Base-by-base conservation (phyloP, 192 early-diverging fungal species). In the Glomus cerebriforme region DNA sequence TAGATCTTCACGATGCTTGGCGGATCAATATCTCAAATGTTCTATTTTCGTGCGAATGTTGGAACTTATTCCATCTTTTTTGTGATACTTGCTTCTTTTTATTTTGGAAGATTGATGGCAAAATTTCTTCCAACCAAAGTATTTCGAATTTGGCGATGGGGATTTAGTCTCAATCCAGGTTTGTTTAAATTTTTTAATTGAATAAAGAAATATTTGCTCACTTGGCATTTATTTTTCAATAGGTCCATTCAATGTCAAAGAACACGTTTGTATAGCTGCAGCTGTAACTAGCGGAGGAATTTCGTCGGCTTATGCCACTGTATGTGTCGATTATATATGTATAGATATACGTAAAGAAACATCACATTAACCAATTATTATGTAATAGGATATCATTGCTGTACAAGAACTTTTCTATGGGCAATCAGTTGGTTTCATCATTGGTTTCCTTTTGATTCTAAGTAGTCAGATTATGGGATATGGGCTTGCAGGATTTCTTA, bases 171-270 rank as follows among this genome's bases (percentile, higher is more conserved):
- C 9, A 76, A 76, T 37, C 74, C 74, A 19, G 74, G 74, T 76
- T 27, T 43, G 60, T 45, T 27, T n/a, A n/a, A n/a, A n/a, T n/a
- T n/a, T n/a, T n/a, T n/a, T n/a, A n/a, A n/a, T n/a, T n/a, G n/a
- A n/a, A n/a, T n/a, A n/a, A n/a, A n/a, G n/a, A n/a, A n/a, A n/a
- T n/a, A n/a, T n/a, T n/a, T n/a, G n/a, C n/a, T n/a, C n/a, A n/a
- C n/a, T n/a, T n/a, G n/a, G n/a, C n/a, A n/a, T 32, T 22, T 29
- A 43, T 4, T 47, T 24, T 13, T 47, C 7, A 49, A 29, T 9
- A 76, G 74, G 84, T 17, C 84, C 84, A 17, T 93, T 93, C 79
- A 87, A 84, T 49, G 83, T 92, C 76, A 93, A 93, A 72, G 92
- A 93, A 77, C 92, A 92, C 67, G 89, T 87, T 71, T 79, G 92